phyloP scores from a whole-genome alignment of 2,329 filamentous ascomycete species.

The Chrysoporthe deuterocubensis region DNA sequence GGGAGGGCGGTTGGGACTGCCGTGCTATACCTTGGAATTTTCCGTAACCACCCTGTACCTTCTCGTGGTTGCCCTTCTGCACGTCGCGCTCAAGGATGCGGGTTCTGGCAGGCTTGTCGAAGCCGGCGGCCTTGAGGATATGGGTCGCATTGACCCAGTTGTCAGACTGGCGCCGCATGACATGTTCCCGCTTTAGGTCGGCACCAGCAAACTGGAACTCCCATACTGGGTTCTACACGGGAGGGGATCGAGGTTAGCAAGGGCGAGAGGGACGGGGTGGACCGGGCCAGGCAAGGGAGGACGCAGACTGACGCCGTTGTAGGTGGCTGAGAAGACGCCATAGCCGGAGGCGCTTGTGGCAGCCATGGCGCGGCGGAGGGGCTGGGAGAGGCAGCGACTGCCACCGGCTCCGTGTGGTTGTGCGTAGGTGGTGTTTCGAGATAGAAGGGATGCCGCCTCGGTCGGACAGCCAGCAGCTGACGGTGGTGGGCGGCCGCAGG shows the following conservation, averaged over 20 bases:
- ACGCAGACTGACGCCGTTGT: conserved; percentile 64
- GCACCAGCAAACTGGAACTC: conserved; percentile 80
- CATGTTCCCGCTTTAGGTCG: conserved; percentile 75
- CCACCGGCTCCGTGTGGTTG: not conserved
- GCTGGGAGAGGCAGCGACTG: not conserved
- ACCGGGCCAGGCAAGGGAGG: not conserved
- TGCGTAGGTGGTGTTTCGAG: not conserved
- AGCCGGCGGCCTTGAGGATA: conserved; percentile 95
- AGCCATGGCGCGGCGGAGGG: conserved; percentile 44
- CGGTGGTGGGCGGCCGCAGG: not conserved
- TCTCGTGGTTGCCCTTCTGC: conserved; percentile 94
- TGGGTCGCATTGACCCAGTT: conserved; percentile 99
- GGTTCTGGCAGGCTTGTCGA: conserved; percentile 94
- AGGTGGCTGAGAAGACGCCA: conserved; percentile 70
- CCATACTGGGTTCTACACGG: conserved; percentile 82
- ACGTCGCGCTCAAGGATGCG: conserved; percentile 95
- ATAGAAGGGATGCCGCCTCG: not conserved
- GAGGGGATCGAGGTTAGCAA: conserved; percentile 13
- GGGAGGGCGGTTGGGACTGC: not conserved
- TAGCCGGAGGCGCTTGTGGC: conserved; percentile 43
- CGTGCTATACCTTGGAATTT: conserved; percentile 82
- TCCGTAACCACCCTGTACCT: conserved; percentile 96
- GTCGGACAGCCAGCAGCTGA: not conserved
- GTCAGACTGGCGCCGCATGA: conserved; percentile 92
- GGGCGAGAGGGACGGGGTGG: conserved; percentile 16